Conservation (phyloP, 805 yeast species). For the Komagataella ulmi region DNA sequence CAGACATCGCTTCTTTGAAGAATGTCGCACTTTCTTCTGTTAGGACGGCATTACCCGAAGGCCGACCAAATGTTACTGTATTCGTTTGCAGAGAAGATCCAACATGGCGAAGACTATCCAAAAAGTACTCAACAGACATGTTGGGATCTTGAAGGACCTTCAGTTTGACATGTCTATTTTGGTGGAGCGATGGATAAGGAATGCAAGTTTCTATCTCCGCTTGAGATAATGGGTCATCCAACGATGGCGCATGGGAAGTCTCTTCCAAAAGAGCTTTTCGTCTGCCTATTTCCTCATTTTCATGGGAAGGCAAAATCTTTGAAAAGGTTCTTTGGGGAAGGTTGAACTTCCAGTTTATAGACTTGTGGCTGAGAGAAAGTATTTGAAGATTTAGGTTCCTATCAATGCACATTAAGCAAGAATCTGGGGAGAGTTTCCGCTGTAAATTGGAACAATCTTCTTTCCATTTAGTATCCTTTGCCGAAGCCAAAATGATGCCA, state of each 20-base stretch:
- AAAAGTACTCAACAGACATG: not conserved
- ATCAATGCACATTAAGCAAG: not conserved
- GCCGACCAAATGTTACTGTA: conserved; percentile 5
- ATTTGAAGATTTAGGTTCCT: not conserved
- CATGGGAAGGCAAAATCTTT: not conserved
- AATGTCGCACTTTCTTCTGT: not conserved
- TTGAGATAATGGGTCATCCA: conserved; percentile 26
- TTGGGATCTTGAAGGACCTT: conserved; percentile 4
- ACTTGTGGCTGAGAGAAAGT: not conserved
- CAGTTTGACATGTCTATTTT: conserved; percentile 12
- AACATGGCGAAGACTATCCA: not conserved
- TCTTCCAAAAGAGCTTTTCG: not conserved
- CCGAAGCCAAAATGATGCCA: conserved; percentile 16
- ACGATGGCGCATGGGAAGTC: conserved; percentile 2
- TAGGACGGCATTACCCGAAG: conserved; percentile 4
- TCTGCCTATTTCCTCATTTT: not conserved
- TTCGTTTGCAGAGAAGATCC: not conserved
- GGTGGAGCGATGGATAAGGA: conserved; percentile 14
- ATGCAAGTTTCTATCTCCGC: conserved; percentile 45
- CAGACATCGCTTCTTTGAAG: not conserved
- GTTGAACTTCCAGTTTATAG: conserved; percentile 9
- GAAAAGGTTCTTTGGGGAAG: not conserved
- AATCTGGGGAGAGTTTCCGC: not conserved
- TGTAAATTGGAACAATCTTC: not conserved
- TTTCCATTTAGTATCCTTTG: not conserved